These are phyloP conservation scores for Trypanosomatidae sp. DNA, from an alignment of 208 protist genomes.

Conservation along the genomic window DNA sequence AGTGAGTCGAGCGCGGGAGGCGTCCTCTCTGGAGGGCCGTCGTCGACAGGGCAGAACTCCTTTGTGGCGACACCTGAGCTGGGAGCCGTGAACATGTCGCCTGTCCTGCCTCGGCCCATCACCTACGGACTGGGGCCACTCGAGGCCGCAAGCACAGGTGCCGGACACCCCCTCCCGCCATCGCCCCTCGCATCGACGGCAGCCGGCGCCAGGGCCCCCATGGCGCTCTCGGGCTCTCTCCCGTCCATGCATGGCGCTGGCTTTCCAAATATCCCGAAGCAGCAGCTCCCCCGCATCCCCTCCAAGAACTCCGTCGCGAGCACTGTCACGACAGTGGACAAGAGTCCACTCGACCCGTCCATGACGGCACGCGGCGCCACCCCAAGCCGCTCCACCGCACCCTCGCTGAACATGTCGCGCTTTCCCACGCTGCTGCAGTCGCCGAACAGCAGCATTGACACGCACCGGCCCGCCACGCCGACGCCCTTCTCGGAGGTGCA, in stretches of 20 bases:
- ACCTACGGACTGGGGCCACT: conserved; percentile 2
- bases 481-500: conserved; percentile 6
- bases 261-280: too few species aligned
- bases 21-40: not conserved
- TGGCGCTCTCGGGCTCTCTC: not conserved
- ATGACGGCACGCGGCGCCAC: conserved; percentile 16
- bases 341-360: conserved; percentile 6
- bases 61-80: not conserved
- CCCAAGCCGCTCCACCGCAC: not conserved
- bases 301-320: too few species aligned
- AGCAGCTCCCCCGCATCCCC: too few species aligned
- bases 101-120: conserved; percentile 7
- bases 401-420: not conserved
- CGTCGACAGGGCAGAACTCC: not conserved
- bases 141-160: not conserved
- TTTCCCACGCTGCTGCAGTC: not conserved
- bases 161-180: not conserved
- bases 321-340: not conserved
- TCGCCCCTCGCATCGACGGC: too few species aligned
- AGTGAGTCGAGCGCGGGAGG: conserved; percentile 1
- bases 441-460: conserved; percentile 8
- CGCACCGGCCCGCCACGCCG: conserved; percentile 1
- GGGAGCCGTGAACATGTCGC: not conserved
- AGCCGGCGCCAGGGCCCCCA: too few species aligned
- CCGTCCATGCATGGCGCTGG: not conserved